phyloP scores from a whole-genome alignment of 768 basidiomycete species.

The Suillus subluteus region DNA sequence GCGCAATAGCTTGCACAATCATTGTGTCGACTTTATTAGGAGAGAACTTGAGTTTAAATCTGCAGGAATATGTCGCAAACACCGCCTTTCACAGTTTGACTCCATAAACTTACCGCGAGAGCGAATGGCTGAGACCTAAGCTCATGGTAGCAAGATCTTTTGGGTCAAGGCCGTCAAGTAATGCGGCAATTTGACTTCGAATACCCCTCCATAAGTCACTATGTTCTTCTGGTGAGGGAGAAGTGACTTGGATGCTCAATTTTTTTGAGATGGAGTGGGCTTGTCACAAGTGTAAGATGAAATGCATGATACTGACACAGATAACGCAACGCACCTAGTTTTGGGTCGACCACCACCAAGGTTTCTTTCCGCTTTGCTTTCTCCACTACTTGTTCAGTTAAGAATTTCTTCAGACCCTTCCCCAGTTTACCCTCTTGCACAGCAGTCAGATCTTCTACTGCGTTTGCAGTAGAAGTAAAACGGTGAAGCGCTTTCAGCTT shows the following conservation, averaged over 20 bases:
- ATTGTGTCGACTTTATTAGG: slow-evolving; percentile 99
- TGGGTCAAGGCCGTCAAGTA: slow-evolving; percentile 90
- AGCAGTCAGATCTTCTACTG: slow-evolving; percentile 95
- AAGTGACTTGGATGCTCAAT: slow-evolving; percentile 83
- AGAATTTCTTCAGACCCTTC: slow-evolving; percentile 91
- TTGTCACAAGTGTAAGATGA: slow-evolving; percentile 33
- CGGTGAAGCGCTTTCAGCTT: slow-evolving; percentile 96
- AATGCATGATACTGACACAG: slow-evolving; percentile 8
- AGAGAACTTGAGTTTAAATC: slow-evolving; percentile 99
- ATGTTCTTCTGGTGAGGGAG: slow-evolving; percentile 55
- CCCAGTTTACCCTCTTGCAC: slow-evolving; percentile 92
- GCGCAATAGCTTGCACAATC: slow-evolving; percentile 98
- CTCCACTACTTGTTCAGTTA: slow-evolving; percentile 81
- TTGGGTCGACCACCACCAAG: slow-evolving; percentile 85
- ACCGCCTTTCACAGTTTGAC: slow-evolving; percentile 8
- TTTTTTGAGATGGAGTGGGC: slow-evolving; percentile 91
- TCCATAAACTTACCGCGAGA: slow-evolving; percentile 71
- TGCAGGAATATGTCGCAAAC: slow-evolving; percentile 33
- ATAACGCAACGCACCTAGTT: slow-evolving; percentile 67
- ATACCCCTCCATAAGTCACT: slow-evolving; percentile 96
- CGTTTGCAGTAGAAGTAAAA: slow-evolving; percentile 94
- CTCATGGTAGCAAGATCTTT: slow-evolving; percentile 98
- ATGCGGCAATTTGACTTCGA: slow-evolving; percentile 79
- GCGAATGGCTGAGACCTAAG: slow-evolving; percentile 93
- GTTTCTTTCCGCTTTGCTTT: slow-evolving; percentile 91